A percentile compares a stretch with the other conserved stretches of the same genome.
Conservation (phyloP, 2,329 filamentous ascomycete species). For the Stenocarpella maydis region DNA sequence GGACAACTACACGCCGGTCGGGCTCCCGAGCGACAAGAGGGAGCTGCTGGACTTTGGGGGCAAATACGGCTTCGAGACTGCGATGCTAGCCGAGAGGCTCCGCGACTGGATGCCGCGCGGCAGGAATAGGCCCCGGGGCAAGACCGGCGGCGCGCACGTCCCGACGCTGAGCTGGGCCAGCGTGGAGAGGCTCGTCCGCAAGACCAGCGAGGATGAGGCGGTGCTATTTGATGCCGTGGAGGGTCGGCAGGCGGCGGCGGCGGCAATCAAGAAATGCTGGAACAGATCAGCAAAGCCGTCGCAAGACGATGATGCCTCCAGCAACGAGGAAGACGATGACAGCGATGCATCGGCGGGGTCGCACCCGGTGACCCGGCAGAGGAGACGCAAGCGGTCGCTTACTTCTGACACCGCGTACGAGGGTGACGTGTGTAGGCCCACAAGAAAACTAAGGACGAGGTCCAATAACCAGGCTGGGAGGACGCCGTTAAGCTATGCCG, state of each 20-base stretch:
- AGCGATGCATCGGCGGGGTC: too few relatives aligned
- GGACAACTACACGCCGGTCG: neutral
- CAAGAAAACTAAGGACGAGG: neutral
- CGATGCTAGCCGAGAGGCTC: constrained; percentile 11
- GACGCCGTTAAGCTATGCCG: neutral
- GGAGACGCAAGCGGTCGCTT: neutral
- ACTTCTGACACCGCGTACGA: neutral
- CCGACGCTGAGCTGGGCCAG: neutral
- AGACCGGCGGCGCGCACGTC: neutral
- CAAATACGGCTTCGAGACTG: neutral
- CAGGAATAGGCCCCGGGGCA: neutral
- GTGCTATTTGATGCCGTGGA: neutral
- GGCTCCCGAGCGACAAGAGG: neutral
- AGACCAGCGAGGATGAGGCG: too few relatives aligned
- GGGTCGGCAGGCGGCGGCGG: too few relatives aligned
- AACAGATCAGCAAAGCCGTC: neutral
- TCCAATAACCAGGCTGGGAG: neutral
- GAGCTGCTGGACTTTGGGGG: neutral
- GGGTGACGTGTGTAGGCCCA: neutral
- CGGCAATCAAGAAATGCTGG: constrained; percentile 25
- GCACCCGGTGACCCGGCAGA: too few relatives aligned
- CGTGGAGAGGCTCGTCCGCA: neutral
- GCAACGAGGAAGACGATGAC: neutral
- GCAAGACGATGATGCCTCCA: neutral
- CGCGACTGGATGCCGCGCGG: neutral